phyloP scores from a whole-genome alignment of 257 asterid genomes.

The Vinca minor region DNA sequence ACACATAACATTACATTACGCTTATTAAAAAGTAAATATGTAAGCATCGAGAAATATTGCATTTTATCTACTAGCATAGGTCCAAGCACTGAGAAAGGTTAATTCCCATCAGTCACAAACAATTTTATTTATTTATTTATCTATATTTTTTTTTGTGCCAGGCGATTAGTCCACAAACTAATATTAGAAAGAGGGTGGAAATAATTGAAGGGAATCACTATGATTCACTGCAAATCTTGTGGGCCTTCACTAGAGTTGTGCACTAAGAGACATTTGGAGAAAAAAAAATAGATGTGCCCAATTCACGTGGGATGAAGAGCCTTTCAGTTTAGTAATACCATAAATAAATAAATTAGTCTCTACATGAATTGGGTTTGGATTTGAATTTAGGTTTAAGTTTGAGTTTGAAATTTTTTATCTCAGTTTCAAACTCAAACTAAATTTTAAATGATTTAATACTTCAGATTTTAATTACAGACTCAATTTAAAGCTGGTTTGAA shows the following conservation, averaged over 20 bases:
- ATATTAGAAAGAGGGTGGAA: background rate
- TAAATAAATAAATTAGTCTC: too few species aligned
- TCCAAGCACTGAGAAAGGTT: background rate
- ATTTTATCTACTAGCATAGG: background rate
- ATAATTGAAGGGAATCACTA: slow-evolving; percentile 27
- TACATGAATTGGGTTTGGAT: too few species aligned
- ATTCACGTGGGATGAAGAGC: slow-evolving; percentile 50
- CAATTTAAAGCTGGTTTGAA: too few species aligned
- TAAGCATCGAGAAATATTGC: background rate
- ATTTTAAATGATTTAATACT: too few species aligned
- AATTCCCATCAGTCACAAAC: too few species aligned
- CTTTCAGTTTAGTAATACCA: slow-evolving; percentile 24
- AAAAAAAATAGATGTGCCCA: slow-evolving; percentile 38
- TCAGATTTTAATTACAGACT: background rate
- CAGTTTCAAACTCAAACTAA: too few species aligned
- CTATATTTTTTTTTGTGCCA: too few species aligned
- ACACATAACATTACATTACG: too few species aligned
- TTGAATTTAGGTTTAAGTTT: too few species aligned
- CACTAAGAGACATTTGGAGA: slow-evolving; percentile 32
- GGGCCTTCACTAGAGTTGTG: slow-evolving; percentile 26
- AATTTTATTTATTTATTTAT: too few species aligned
- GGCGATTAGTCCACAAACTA: background rate
- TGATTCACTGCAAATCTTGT: slow-evolving; percentile 32
- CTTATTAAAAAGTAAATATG: too few species aligned
- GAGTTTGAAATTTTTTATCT: too few species aligned